These are phyloP conservation scores for Ampelocalamus luodianensis DNA, from an alignment of 176 grass and related monocot genomes.

Conservation along the genomic window DNA sequence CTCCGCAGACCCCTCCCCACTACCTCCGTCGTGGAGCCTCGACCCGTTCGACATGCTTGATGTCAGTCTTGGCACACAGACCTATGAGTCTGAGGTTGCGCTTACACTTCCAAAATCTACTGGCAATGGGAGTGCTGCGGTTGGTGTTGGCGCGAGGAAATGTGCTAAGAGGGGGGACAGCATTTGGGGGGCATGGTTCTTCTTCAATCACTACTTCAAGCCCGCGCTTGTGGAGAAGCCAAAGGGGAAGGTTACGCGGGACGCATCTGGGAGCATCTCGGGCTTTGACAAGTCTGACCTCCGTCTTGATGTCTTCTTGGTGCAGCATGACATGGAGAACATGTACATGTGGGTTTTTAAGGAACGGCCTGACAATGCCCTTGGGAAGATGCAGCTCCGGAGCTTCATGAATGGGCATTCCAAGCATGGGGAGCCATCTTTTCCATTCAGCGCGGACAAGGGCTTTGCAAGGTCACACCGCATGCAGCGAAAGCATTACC, in stretches of 20 bases:
- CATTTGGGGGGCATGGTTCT: constrained; percentile 78
- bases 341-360: constrained; percentile 84
- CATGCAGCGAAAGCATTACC: constrained; percentile 73
- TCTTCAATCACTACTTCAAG: constrained; percentile 79
- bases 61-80: constrained; percentile 58
- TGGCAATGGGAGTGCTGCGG: constrained; percentile 11
- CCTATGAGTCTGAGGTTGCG: constrained; percentile 54
- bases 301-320: constrained; percentile 63
- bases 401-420: constrained; percentile 89
- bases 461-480: constrained; percentile 67
- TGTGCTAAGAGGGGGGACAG: constrained; percentile 71
- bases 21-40: constrained; percentile 32
- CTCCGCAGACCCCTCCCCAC: constrained; percentile 53
- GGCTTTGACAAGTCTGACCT: constrained; percentile 72
- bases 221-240: constrained; percentile 58
- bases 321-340: constrained; percentile 83
- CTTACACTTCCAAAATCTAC: constrained; percentile 54
- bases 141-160: constrained; percentile 46
- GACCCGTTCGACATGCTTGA: constrained; percentile 63
- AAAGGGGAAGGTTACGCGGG: constrained; percentile 51
- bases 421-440: constrained; percentile 66
- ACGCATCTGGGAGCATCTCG: constrained; percentile 34
- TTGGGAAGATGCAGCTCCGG: constrained; percentile 72
- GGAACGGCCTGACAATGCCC: constrained; percentile 66
- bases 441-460: constrained; percentile 61